Percentiles rank a stretch among this genome's conserved stretches.
Conservation (phyloP, 148 eudicot species). For the Euryodendron excelsum region DNA sequence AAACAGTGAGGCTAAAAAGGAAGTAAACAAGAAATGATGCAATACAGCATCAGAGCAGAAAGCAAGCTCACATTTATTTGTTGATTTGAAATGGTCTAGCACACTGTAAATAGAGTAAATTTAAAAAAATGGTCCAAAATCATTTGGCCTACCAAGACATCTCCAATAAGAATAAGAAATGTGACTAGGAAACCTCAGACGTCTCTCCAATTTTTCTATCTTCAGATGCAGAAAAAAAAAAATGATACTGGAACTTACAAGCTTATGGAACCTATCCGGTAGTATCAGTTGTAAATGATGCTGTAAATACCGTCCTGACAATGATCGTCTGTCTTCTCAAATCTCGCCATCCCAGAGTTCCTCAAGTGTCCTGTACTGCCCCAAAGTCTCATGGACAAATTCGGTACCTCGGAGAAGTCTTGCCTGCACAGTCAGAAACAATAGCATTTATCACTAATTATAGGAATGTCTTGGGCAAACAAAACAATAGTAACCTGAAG, state of each 20-base stretch:
- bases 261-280: too few relatives aligned
- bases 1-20: too few relatives aligned
- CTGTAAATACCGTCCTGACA: not conserved
- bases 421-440: slow-evolving; percentile 36
- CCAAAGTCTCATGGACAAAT: slow-evolving; percentile 44
- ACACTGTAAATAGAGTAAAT: not conserved
- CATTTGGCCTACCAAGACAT: not conserved
- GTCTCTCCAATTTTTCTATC: not conserved
- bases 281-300: not conserved
- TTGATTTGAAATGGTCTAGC: too few relatives aligned
- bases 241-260: too few relatives aligned
- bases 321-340: slow-evolving; percentile 9
- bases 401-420: slow-evolving; percentile 40
- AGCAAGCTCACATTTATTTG: not conserved
- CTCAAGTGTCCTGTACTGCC: slow-evolving; percentile 55
- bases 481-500: too few relatives aligned
- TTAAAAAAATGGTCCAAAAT: not conserved
- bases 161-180: not conserved
- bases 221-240: too few relatives aligned
- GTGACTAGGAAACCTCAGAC: not conserved
- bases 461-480: too few relatives aligned
- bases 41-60: not conserved
- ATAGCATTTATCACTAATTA: not conserved
- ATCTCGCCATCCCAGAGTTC: slow-evolving; percentile 87
- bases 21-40: too few relatives aligned